phyloP scores from a whole-genome alignment of 306 rosid species.

The Glycyrrhiza uralensis region DNA sequence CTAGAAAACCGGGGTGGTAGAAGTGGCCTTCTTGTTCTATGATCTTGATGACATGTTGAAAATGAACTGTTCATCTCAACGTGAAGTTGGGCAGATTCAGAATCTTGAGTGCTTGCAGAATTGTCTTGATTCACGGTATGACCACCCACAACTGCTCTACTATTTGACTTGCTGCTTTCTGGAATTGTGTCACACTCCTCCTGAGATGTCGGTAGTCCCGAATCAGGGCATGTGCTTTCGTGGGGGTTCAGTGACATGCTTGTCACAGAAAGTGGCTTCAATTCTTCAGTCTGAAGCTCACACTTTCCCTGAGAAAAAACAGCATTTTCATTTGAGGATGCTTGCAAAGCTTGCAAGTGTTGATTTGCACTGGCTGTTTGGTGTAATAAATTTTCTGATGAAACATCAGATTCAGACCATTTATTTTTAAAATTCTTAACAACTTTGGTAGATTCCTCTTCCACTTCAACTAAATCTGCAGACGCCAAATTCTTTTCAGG shows the following conservation, averaged over 20 bases:
- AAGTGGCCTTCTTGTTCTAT: constrained; percentile 28
- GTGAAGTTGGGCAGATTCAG: constrained; percentile 40
- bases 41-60: constrained; percentile 38
- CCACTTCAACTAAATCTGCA: constrained; percentile 32
- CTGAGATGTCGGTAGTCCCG: constrained; percentile 21
- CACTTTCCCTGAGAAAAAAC: constrained; percentile 27
- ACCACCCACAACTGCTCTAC: constrained; percentile 29
- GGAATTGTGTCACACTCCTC: constrained; percentile 33
- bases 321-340: constrained; percentile 38
- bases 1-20: constrained; percentile 34
- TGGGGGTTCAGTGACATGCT: constrained; percentile 33
- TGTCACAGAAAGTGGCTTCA: constrained; percentile 41
- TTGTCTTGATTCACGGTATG: constrained; percentile 34
- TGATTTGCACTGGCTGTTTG: constrained; percentile 41
- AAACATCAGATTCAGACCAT: constrained; percentile 24
- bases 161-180: constrained; percentile 39
- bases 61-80: constrained; percentile 38
- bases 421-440: constrained; percentile 27
- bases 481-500: constrained; percentile 29
- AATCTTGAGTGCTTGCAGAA: constrained; percentile 40
- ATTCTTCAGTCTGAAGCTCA: constrained; percentile 41
- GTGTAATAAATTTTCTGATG: constrained; percentile 33
- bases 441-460: constrained; percentile 37
- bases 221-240: constrained; percentile 35
- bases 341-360: constrained; percentile 35